These are phyloP conservation scores for Liriodendron chinense DNA, from an alignment of 164 flowering plant species.

Conservation along the genomic window DNA sequence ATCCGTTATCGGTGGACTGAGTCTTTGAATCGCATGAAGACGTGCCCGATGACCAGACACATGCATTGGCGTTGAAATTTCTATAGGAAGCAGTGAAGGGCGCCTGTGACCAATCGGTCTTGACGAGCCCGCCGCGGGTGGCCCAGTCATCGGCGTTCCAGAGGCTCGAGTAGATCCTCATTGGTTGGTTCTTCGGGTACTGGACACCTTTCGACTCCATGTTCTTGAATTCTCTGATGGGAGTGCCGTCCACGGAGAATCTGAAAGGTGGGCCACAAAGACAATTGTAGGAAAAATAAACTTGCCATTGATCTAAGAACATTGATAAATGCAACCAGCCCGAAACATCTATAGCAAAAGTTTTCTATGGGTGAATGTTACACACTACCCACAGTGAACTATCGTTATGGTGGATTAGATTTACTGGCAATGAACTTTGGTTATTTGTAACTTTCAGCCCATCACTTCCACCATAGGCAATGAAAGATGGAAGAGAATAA, in stretches of 20 bases:
- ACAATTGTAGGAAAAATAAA: not conserved
- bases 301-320: too few relatives aligned
- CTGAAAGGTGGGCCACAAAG: not conserved
- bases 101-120: conserved; percentile 10
- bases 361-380: too few relatives aligned
- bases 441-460: too few relatives aligned
- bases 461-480: not conserved
- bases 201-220: not conserved
- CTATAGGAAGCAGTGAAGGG: conserved; percentile 8
- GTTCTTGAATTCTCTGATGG: conserved; percentile 11
- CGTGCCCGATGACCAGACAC: conserved; percentile 6
- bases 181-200: conserved; percentile 12
- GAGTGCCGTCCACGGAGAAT: conserved; percentile 9
- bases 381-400: too few relatives aligned
- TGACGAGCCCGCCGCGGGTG: conserved; percentile 7
- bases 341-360: too few relatives aligned
- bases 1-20: not conserved
- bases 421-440: too few relatives aligned
- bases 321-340: too few relatives aligned
- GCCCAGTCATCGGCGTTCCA: conserved; percentile 17
- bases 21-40: not conserved
- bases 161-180: conserved; percentile 8
- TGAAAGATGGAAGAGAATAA: not conserved
- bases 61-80: not conserved
- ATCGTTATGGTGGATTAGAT: too few relatives aligned